phyloP scores from a whole-genome alignment of 2,329 filamentous ascomycete species.

The Fusarium sp. region DNA sequence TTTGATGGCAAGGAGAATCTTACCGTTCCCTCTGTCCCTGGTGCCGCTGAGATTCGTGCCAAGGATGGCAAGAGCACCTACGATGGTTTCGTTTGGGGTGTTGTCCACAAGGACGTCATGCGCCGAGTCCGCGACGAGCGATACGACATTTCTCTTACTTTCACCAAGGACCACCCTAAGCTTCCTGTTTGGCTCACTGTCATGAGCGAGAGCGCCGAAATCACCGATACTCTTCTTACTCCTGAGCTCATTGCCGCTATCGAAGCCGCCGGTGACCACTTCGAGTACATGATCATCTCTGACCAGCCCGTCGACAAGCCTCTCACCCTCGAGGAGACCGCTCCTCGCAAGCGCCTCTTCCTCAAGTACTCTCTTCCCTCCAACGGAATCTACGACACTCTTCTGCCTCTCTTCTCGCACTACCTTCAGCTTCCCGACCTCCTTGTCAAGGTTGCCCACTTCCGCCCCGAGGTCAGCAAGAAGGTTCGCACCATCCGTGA shows the following conservation, averaged over 20 bases:
- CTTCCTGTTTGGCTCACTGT: constrained; percentile 90
- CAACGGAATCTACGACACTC: constrained; percentile 70
- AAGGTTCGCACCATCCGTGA: constrained; percentile 87
- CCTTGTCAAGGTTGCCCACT: constrained; percentile 81
- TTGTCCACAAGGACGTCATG: constrained; percentile 97
- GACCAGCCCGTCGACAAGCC: constrained; percentile 93
- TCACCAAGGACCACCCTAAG: constrained; percentile 92
- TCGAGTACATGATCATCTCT: constrained; percentile 88
- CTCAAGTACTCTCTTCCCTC: constrained; percentile 79
- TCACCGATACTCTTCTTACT: constrained; percentile 88
- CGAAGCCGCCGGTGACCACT: constrained; percentile 77
- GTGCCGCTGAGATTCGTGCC: constrained; percentile 64
- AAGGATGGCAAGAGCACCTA: constrained; percentile 75
- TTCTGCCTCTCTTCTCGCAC: constrained; percentile 81
- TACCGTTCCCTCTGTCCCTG: constrained; percentile 75
- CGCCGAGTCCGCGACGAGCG: constrained; percentile 88
- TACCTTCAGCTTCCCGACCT: constrained; percentile 88
- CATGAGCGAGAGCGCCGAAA: constrained; percentile 97
- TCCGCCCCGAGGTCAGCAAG: constrained; percentile 89
- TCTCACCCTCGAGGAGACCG: constrained; percentile 82
- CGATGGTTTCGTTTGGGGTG: constrained; percentile 92
- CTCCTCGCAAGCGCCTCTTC: constrained; percentile 86
- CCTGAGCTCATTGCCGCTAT: constrained; percentile 87
- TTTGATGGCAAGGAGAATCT: constrained; percentile 93
- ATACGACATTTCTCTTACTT: constrained; percentile 93